Conservation (phyloP, 768 basidiomycete genomes). For the Hypholoma fasciculare region DNA sequence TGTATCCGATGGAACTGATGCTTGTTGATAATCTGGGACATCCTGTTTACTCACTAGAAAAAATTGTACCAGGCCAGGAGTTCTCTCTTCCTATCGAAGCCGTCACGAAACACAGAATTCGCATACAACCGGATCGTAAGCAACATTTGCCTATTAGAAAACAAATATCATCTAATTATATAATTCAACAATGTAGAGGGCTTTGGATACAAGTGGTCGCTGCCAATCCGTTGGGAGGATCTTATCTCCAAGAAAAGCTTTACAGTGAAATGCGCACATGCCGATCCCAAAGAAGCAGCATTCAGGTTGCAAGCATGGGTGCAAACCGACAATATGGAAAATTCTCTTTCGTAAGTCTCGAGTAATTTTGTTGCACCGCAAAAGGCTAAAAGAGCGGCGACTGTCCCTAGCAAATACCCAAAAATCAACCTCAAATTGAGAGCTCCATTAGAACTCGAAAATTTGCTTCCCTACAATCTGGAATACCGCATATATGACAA, state of each 20-base stretch:
- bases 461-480: conserved; percentile 90
- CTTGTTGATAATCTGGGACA: conserved; percentile 85
- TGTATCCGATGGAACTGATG: conserved; percentile 91
- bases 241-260: conserved; percentile 68
- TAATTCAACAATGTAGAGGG: conserved; percentile 58
- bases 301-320: conserved; percentile 96
- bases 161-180: not conserved
- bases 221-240: conserved; percentile 88
- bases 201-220: conserved; percentile 94
- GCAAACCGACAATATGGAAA: conserved; percentile 62
- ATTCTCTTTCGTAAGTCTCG: conserved; percentile 53
- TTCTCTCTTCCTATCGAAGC: conserved; percentile 90
- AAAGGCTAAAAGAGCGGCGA: not conserved
- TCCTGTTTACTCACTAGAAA: conserved; percentile 77
- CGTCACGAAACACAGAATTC: conserved; percentile 77
- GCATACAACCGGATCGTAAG: conserved; percentile 92
- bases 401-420: conserved; percentile 67
- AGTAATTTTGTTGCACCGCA: conserved; percentile 26
- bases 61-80: conserved; percentile 87
- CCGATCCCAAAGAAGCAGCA: conserved; percentile 77
- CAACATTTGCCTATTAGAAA: not conserved
- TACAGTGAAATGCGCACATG: conserved; percentile 83
- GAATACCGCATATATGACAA: conserved; percentile 98
- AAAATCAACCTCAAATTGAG: conserved; percentile 83
- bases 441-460: conserved; percentile 94